Conservation (phyloP, 441 rosid genomes). For the Rhodomyrtus psidioides region DNA sequence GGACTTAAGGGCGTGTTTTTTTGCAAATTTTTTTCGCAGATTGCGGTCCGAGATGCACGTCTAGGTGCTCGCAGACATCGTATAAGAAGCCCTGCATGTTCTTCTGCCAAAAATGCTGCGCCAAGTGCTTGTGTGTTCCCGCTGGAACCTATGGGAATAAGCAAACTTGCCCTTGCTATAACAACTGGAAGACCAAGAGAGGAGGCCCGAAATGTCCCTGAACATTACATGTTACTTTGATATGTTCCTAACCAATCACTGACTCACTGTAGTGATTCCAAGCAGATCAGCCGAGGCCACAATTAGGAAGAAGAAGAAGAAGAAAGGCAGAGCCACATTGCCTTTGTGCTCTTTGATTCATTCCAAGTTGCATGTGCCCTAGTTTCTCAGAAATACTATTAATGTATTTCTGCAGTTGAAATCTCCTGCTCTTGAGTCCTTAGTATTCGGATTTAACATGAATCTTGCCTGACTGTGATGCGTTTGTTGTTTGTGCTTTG, state of each 20-base stretch:
- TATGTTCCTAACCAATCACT: not conserved
- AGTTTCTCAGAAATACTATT: not conserved
- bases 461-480: not conserved
- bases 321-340: not conserved
- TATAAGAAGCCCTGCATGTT: constrained; percentile 55
- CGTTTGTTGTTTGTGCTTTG: not conserved
- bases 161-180: constrained; percentile 45
- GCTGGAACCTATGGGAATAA: constrained; percentile 48
- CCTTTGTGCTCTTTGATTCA: not conserved
- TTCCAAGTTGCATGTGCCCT: not conserved
- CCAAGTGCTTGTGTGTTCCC: constrained; percentile 47
- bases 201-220: constrained; percentile 55
- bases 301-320: not conserved
- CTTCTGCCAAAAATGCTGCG: constrained; percentile 64
- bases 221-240: not conserved
- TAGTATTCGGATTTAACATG: not conserved
- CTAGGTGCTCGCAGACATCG: constrained; percentile 25
- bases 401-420: not conserved
- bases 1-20: not conserved
- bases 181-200: constrained; percentile 48
- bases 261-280: not conserved
- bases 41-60: constrained; percentile 13
- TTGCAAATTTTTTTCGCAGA: constrained; percentile 5
- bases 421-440: not conserved
- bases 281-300: not conserved